Conservation (phyloP, 768 basidiomycete species). For the Amanita exitialis region DNA sequence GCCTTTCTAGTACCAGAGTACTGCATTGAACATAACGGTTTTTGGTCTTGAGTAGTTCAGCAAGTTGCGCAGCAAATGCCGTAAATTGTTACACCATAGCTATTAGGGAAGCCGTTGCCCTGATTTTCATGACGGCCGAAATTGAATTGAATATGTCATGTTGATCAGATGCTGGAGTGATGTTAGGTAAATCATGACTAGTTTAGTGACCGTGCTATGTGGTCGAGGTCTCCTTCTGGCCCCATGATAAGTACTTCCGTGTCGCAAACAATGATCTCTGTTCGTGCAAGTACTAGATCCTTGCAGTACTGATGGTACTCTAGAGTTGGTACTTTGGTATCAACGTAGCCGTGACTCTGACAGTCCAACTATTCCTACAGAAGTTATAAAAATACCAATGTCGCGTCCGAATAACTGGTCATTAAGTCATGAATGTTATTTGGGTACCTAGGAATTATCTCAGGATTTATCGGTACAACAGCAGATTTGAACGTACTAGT, state of each 20-base stretch:
- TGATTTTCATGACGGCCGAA: not conserved
- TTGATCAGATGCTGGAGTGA: not conserved
- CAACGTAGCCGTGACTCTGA: too few relatives aligned
- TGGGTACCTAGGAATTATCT: not conserved
- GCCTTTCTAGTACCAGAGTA: slow-evolving; percentile 5
- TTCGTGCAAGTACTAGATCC: too few relatives aligned
- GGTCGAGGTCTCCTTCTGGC: too few relatives aligned
- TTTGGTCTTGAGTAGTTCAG: not conserved
- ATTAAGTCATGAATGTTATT: not conserved
- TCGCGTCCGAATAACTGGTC: too few relatives aligned
- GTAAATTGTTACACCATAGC: not conserved
- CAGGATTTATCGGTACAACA: not conserved
- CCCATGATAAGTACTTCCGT: too few relatives aligned
- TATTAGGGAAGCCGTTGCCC: not conserved
- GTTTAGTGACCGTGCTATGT: too few relatives aligned
- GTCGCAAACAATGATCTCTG: too few relatives aligned
- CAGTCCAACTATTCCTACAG: too few relatives aligned
- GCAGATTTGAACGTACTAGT: not conserved
- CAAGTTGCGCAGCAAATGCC: too few relatives aligned
- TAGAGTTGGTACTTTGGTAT: too few relatives aligned
- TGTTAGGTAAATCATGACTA: not conserved
- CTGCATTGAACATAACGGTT: not conserved
- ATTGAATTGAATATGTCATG: not conserved
- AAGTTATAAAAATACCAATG: too few relatives aligned
- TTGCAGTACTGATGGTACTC: too few relatives aligned